Percentiles rank a stretch among this genome's conserved stretches.
Conservation (phyloP, 2,329 filamentous ascomycete genomes). For the Fusarium newnesense region DNA sequence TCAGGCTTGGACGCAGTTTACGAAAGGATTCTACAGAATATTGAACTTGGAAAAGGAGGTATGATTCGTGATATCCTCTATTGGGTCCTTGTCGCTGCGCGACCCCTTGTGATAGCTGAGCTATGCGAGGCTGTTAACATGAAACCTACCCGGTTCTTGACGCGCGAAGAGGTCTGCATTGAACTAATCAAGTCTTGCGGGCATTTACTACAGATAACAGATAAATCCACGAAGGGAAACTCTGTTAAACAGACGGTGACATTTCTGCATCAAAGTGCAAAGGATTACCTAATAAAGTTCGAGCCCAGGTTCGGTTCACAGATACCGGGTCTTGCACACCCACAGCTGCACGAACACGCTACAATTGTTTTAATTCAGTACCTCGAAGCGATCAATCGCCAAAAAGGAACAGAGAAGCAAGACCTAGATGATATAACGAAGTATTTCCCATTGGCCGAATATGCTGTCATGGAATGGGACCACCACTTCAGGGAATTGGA, state of each 20-base stretch:
- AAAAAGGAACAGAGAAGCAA: too few relatives aligned
- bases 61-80: background rate
- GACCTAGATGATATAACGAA: too few relatives aligned
- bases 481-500: background rate
- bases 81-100: slow-evolving; percentile 2
- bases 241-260: background rate
- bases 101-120: background rate
- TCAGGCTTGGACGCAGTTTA: background rate
- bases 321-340: rapidly evolving
- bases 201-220: slow-evolving; percentile 10
- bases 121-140: slow-evolving; percentile 14
- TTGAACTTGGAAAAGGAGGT: background rate
- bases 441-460: background rate
- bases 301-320: rapidly evolving
- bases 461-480: rapidly evolving
- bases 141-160: background rate
- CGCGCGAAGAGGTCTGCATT: background rate
- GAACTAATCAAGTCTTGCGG: background rate
- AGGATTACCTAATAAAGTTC: background rate
- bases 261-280: slow-evolving; percentile 15
- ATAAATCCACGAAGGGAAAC: background rate
- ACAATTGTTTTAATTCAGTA: background rate
- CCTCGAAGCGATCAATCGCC: background rate
- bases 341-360: background rate
- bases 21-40: background rate